Conservation (phyloP, 2,329 filamentous ascomycete genomes). For the Davidsoniella eucalypti region DNA sequence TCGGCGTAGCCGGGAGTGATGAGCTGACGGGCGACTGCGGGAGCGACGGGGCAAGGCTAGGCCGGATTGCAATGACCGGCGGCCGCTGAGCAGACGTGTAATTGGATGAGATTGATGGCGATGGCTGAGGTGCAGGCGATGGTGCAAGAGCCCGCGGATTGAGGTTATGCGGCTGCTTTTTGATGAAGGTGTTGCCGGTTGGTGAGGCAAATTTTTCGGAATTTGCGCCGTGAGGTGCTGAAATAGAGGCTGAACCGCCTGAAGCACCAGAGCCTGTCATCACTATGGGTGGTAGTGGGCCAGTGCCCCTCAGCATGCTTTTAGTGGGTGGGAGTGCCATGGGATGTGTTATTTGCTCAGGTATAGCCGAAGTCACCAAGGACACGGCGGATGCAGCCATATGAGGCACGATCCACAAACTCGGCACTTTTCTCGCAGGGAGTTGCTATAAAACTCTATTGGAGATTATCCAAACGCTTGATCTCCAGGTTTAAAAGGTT, state of each 20-base stretch:
- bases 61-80: constrained; percentile 11
- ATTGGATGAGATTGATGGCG: background rate
- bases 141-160: constrained; percentile 3
- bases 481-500: too few relatives aligned
- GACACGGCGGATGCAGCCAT: background rate
- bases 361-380: constrained; percentile 6
- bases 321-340: constrained; percentile 10
- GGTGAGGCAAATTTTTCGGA: constrained; percentile 12
- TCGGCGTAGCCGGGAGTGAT: constrained; percentile 18
- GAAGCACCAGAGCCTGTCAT: constrained; percentile 2
- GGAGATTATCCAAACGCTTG: too few relatives aligned
- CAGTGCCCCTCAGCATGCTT: constrained; percentile 7
- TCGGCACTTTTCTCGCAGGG: background rate
- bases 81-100: constrained; percentile 6
- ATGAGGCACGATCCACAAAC: background rate
- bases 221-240: constrained; percentile 1
- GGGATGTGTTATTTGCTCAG: background rate
- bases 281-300: constrained; percentile 7
- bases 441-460: background rate
- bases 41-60: constrained; percentile 8
- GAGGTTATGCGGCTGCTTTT: constrained; percentile 1
- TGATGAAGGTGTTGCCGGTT: background rate
- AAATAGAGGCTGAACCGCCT: constrained; percentile 1
- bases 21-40: constrained; percentile 16
- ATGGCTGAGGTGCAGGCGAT: constrained; percentile 3